Evolutionary conservation across 352 stramenopile genomes (phyloP).

Genomic region (Phytophthora cactorum): DNA sequence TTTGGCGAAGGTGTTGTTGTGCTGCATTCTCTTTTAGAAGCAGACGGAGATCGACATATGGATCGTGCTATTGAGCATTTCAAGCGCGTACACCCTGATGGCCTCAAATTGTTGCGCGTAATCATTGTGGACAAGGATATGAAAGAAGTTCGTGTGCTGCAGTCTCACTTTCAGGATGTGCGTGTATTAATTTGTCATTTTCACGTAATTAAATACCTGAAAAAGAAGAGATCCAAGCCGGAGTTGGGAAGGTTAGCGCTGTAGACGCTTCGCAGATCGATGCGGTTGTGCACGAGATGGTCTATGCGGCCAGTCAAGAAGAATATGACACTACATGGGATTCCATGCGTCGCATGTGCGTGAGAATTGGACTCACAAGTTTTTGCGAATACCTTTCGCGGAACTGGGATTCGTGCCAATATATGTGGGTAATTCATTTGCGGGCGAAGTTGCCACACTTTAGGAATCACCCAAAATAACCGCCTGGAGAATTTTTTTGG

Average conservation of each 20-base stretch:
- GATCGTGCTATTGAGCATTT: not conserved
- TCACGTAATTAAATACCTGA: conserved; percentile 30
- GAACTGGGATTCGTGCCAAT: conserved; percentile 31
- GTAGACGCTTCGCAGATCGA: conserved; percentile 19
- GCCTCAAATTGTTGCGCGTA: not conserved
- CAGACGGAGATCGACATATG: conserved; percentile 2
- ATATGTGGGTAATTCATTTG: conserved; percentile 27
- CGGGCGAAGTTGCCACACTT: conserved; percentile 27
- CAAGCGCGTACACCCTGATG: not conserved
- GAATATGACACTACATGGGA: not conserved
- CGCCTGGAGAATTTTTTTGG: conserved; percentile 39
- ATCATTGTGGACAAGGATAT: too few relatives aligned
- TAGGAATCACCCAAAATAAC: conserved; percentile 48
- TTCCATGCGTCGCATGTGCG: not conserved
- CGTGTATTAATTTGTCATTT: conserved; percentile 24
- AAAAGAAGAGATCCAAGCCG: conserved; percentile 6
- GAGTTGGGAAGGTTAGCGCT: conserved; percentile 15
- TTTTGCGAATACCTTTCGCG: conserved; percentile 29
- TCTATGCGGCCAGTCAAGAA: conserved; percentile 8
- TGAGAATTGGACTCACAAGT: not conserved
- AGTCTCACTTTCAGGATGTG: conserved; percentile 5
- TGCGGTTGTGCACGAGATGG: conserved; percentile 21
- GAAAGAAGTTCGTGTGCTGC: not conserved
- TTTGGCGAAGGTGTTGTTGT: conserved; percentile 13
- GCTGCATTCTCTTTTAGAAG: conserved; percentile 9